Evolutionary conservation across 805 yeast genomes (phyloP).

Genomic region (Schizosaccharomyces osmophilus): DNA sequence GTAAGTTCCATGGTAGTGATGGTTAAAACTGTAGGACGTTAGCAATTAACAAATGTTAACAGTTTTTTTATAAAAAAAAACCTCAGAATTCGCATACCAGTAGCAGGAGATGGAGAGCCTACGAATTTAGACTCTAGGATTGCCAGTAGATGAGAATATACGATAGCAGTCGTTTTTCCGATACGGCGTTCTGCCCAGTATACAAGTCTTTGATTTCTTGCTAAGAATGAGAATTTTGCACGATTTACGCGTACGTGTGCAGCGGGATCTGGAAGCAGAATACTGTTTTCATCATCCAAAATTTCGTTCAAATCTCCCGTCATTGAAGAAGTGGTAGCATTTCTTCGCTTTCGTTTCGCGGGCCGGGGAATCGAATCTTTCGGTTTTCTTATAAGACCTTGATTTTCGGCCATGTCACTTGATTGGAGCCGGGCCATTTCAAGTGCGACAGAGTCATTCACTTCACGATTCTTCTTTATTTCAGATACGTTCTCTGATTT

Average conservation of each 20-base stretch:
- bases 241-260: constrained; percentile 34
- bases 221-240: constrained; percentile 38
- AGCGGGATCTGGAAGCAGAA: constrained; percentile 5
- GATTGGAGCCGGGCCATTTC: not conserved
- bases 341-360: not conserved
- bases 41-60: not conserved
- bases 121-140: not conserved
- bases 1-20: not conserved
- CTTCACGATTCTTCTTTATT: not conserved
- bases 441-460: not conserved
- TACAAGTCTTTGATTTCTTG: constrained; percentile 39
- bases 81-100: not conserved
- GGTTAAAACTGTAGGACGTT: not conserved
- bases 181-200: constrained; percentile 40
- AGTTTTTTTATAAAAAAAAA: not conserved
- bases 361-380: not conserved
- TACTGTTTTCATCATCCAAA: not conserved
- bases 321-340: not conserved
- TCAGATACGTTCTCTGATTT: not conserved
- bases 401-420: not conserved
- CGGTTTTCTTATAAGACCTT: constrained; percentile 1
- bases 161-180: constrained; percentile 40
- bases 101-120: not conserved
- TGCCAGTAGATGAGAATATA: constrained; percentile 34
- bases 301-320: not conserved